Conservation (phyloP, 2,329 filamentous ascomycete species). For the Hortaea werneckii region DNA sequence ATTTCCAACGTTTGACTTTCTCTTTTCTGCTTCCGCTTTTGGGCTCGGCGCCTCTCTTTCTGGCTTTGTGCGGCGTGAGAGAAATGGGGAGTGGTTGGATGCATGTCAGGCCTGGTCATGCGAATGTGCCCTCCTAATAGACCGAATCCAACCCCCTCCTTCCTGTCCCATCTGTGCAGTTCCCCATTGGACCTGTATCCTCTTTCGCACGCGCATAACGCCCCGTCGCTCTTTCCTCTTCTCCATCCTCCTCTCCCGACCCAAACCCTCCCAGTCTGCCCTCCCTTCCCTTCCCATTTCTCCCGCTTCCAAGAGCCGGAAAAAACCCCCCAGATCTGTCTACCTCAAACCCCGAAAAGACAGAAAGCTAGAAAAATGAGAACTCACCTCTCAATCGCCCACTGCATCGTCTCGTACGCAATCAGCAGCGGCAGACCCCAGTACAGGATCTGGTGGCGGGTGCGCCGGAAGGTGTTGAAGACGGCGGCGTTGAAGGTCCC, state of each 20-base stretch:
- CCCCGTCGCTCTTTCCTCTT: neutral
- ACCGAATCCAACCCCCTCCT: neutral
- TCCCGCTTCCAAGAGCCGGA: neutral
- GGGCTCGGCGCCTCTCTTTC: too few relatives aligned
- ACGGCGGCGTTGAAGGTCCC: constrained; percentile 68
- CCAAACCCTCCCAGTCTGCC: neutral
- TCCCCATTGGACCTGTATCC: neutral
- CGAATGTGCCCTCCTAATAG: too few relatives aligned
- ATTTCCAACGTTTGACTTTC: too few relatives aligned
- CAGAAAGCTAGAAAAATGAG: too few relatives aligned
- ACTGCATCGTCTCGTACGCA: constrained; percentile 76
- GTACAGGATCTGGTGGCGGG: constrained; percentile 79
- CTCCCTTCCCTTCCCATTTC: neutral
- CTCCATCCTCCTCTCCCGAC: neutral
- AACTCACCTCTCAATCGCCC: constrained; percentile 80
- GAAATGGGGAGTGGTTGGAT: too few relatives aligned
- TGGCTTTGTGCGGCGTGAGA: too few relatives aligned
- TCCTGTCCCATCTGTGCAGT: neutral
- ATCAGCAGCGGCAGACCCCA: constrained; percentile 67
- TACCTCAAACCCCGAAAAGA: too few relatives aligned
- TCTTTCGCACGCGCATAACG: neutral
- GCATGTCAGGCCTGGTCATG: too few relatives aligned
- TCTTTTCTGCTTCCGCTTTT: too few relatives aligned
- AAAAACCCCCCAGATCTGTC: too few relatives aligned
- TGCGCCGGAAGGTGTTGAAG: constrained; percentile 92